Evolutionary conservation across 2,329 filamentous ascomycete species (phyloP).

Genomic region (Boeremia exigua): DNA sequence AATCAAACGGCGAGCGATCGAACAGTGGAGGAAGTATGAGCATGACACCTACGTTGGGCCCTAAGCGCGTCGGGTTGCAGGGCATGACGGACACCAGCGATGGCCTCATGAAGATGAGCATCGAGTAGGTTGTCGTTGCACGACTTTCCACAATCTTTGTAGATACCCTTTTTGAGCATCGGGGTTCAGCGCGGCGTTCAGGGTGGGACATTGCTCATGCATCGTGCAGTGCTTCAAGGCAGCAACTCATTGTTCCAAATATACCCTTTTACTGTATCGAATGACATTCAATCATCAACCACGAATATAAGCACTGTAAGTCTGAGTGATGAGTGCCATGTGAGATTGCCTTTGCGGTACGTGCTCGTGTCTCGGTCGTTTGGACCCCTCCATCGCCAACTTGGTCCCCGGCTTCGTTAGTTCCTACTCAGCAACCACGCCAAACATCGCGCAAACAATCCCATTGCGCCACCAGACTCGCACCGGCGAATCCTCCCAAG

Average conservation of each 20-base stretch:
- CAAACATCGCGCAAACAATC: constrained; percentile 8
- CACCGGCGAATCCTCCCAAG: background rate
- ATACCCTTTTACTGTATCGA: constrained; percentile 1
- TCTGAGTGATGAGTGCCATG: background rate
- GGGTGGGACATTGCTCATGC: constrained; percentile 1
- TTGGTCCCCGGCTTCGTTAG: constrained; percentile 16
- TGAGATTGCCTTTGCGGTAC: background rate
- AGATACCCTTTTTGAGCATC: constrained; percentile 1
- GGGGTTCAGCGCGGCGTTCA: constrained; percentile 38
- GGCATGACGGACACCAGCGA: constrained; percentile 97
- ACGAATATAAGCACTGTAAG: background rate
- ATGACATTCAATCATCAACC: background rate
- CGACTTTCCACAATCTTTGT: background rate
- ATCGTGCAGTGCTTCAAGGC: constrained; percentile 5
- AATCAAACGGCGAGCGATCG: constrained; percentile 57
- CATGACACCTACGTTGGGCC: constrained; percentile 50
- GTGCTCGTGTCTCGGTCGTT: constrained; percentile 6
- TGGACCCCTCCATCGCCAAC: constrained; percentile 32
- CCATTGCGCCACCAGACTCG: constrained; percentile 15
- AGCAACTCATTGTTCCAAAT: background rate
- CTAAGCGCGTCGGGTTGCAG: constrained; percentile 66
- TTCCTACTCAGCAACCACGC: constrained; percentile 29
- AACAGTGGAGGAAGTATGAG: constrained; percentile 57
- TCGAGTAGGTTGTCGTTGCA: constrained; percentile 64
- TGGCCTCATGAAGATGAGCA: constrained; percentile 95